Evolutionary conservation across 768 basidiomycete species (phyloP).

Genomic region (Punctularia strigosozonata): DNA sequence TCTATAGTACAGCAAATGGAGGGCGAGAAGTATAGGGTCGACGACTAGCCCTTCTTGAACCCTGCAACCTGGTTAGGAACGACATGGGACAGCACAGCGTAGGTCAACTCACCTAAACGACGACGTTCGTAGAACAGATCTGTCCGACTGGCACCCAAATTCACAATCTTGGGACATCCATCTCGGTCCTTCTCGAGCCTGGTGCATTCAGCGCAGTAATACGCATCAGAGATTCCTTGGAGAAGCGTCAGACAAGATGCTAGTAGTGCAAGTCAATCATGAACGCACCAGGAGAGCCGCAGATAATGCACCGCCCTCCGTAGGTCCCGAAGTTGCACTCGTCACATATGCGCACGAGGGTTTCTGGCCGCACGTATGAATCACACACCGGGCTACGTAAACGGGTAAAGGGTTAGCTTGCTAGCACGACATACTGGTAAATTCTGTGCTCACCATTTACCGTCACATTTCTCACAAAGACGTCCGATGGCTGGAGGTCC

Average conservation of each 20-base stretch:
- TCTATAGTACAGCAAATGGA: too few species aligned
- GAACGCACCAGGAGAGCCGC: conserved; percentile 78
- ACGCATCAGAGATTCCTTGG: conserved; percentile 93
- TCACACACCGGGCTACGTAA: conserved; percentile 84
- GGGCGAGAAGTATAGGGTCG: too few species aligned
- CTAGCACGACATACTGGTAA: not conserved
- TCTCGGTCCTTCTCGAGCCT: conserved; percentile 94
- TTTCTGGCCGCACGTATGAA: conserved; percentile 97
- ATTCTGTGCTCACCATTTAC: conserved; percentile 73
- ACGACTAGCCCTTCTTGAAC: conserved; percentile 49
- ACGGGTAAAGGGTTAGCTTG: not conserved
- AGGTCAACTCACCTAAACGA: conserved; percentile 48
- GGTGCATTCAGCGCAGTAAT: conserved; percentile 98
- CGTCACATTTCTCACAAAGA: conserved; percentile 97
- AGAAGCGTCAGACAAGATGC: not conserved
- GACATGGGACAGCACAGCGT: not conserved
- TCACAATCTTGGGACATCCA: conserved; percentile 97
- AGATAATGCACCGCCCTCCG: conserved; percentile 96
- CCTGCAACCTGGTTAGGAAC: conserved; percentile 23
- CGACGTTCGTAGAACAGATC: conserved; percentile 88
- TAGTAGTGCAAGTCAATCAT: not conserved
- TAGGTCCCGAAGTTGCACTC: conserved; percentile 99
- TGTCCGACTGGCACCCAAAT: conserved; percentile 88
- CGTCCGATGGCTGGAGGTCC: conserved; percentile 75
- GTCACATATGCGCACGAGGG: conserved; percentile 95